Conservation (phyloP, 306 rosid species). For the Casuarina glauca region DNA sequence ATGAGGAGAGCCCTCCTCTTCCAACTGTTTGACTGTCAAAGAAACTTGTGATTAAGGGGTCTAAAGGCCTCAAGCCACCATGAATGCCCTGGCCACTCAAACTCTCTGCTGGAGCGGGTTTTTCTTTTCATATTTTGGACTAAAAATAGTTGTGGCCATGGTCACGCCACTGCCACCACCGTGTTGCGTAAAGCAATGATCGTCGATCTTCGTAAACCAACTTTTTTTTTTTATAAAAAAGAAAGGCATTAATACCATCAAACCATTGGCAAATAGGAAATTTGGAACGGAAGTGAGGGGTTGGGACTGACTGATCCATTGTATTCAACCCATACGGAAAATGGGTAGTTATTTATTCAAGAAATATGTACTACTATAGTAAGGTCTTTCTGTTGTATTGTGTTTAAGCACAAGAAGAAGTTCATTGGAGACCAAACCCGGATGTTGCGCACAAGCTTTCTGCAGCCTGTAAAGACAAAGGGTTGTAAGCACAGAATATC, state of each 20-base stretch:
- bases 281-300: too few relatives aligned
- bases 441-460: background rate
- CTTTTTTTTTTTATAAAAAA: background rate
- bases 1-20: conserved; percentile 32
- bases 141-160: too few relatives aligned
- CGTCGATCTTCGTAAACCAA: too few relatives aligned
- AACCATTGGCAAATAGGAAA: too few relatives aligned
- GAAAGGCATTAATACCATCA: too few relatives aligned
- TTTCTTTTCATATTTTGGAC: too few relatives aligned
- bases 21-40: background rate
- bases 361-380: too few relatives aligned
- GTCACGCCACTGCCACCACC: too few relatives aligned
- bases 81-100: background rate
- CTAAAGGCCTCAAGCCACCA: background rate
- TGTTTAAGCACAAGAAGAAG: background rate
- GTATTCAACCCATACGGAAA: background rate
- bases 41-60: conserved; percentile 14
- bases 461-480: background rate
- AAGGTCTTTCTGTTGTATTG: too few relatives aligned
- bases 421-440: background rate
- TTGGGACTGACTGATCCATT: background rate
- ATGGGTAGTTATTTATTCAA: too few relatives aligned
- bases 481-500: background rate
- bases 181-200: too few relatives aligned
- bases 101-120: background rate